Percentiles rank a stretch among this genome's conserved stretches.
phyloP scores from a whole-genome alignment of 306 rosid genomes.

The Rosa lucieae region DNA sequence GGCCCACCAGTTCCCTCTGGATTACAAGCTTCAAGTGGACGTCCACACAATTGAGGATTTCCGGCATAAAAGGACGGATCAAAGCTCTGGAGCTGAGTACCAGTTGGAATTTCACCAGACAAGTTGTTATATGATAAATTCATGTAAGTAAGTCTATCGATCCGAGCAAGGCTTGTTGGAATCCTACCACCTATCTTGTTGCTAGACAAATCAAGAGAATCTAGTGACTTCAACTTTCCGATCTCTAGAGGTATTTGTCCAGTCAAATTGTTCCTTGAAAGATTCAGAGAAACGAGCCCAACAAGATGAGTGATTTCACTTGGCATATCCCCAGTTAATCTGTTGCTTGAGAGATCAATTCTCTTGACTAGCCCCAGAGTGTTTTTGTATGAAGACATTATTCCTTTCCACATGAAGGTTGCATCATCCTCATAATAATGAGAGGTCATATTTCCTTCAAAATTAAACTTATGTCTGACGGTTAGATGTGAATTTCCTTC shows the following conservation, averaged over 20 bases:
- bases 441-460: too few relatives aligned
- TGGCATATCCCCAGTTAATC: constrained; percentile 28
- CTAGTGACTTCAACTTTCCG: not conserved
- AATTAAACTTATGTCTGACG: too few relatives aligned
- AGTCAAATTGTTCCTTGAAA: constrained; percentile 18
- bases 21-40: too few relatives aligned
- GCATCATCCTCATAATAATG: not conserved
- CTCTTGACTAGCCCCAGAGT: constrained; percentile 7
- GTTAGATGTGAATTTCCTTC: not conserved
- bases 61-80: not conserved
- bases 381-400: not conserved
- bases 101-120: constrained; percentile 18
- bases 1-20: too few relatives aligned
- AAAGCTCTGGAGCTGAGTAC: not conserved
- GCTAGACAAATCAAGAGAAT: constrained; percentile 23
- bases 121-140: constrained; percentile 32
- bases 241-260: constrained; percentile 29
- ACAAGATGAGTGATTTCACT: constrained; percentile 7
- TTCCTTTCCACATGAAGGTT: constrained; percentile 14
- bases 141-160: accelerated
- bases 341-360: constrained; percentile 33
- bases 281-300: not conserved
- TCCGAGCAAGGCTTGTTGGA: constrained; percentile 12
- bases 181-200: constrained; percentile 29
- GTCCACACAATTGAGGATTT: too few relatives aligned